Percentiles rank a stretch among this genome's conserved stretches.
These are phyloP conservation scores for Schizosaccharomyces lindneri DNA, from an alignment of 805 yeast genomes.

Conservation along the genomic window DNA sequence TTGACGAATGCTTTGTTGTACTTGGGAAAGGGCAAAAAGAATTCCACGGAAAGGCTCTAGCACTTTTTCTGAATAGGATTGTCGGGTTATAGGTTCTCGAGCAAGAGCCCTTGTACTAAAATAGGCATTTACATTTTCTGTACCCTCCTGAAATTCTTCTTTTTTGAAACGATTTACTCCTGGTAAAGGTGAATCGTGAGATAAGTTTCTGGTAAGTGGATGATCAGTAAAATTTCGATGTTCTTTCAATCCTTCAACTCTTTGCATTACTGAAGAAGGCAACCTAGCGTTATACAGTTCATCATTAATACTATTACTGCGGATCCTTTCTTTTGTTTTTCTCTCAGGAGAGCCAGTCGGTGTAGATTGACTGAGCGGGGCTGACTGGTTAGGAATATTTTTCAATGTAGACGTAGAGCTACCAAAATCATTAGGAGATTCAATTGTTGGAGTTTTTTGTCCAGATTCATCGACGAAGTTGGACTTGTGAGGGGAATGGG, in stretches of 20 bases:
- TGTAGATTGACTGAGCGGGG: neutral
- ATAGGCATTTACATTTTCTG: neutral
- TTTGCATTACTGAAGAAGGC: neutral
- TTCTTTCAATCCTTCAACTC: neutral
- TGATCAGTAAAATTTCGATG: neutral
- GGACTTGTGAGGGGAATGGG: neutral
- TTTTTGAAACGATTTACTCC: neutral
- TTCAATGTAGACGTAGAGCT: neutral
- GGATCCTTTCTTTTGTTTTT: neutral
- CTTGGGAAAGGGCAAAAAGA: conserved; percentile 36
- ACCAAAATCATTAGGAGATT: neutral
- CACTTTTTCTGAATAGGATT: neutral
- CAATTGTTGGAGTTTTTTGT: too few species aligned
- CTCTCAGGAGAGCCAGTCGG: neutral
- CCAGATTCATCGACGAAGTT: neutral
- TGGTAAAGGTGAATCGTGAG: neutral
- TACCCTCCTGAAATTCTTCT: neutral
- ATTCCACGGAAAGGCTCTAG: conserved; percentile 33
- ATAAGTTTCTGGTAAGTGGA: neutral
- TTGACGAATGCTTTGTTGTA: conserved; percentile 33
- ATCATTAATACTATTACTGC: neutral
- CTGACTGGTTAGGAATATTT: neutral
- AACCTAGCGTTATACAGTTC: neutral
- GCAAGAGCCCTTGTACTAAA: neutral
- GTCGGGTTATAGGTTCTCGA: neutral